A percentile compares a stretch with the other conserved stretches of the same genome.
These are phyloP conservation scores for Chaetomiaceae sp. DNA, from an alignment of 2,329 filamentous ascomycete genomes.

Conservation along the genomic window DNA sequence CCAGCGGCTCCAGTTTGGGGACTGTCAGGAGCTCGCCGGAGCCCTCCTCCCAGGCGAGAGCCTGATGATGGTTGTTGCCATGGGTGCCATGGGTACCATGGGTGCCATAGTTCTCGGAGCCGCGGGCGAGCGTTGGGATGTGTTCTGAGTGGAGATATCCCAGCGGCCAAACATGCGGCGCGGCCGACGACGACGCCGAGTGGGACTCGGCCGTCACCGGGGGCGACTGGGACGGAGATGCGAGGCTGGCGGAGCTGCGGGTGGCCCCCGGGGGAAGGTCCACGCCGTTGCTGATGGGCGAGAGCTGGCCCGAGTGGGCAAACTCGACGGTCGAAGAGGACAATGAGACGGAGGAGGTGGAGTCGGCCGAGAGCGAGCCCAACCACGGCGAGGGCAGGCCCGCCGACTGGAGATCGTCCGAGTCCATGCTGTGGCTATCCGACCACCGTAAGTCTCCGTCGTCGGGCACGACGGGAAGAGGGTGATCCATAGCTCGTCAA, in stretches of 20 bases:
- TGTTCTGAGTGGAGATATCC: slow-evolving; percentile 34
- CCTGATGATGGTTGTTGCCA: too few species aligned
- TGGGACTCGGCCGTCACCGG: slow-evolving; percentile 41
- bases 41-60: slow-evolving; percentile 45
- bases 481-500: slow-evolving; percentile 46
- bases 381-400: slow-evolving; percentile 36
- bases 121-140: slow-evolving; percentile 32
- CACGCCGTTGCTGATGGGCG: slow-evolving; percentile 50
- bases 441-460: slow-evolving; percentile 44
- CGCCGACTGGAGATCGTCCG: slow-evolving; percentile 39
- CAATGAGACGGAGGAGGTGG: slow-evolving; percentile 32
- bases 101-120: slow-evolving; percentile 18
- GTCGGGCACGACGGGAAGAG: slow-evolving; percentile 40
- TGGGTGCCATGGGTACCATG: too few species aligned
- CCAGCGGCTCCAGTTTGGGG: slow-evolving; percentile 54
- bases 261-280: slow-evolving; percentile 32
- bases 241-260: slow-evolving; percentile 25
- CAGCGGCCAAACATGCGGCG: slow-evolving; percentile 42
- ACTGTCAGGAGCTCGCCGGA: slow-evolving; percentile 44
- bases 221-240: slow-evolving; percentile 36
- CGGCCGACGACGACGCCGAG: slow-evolving; percentile 46
- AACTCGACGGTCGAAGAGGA: slow-evolving; percentile 28
- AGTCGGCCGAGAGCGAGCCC: slow-evolving; percentile 27
- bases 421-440: slow-evolving; percentile 42
- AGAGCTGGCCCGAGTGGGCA: slow-evolving; percentile 45